Evolutionary conservation across 2,329 filamentous ascomycete genomes (phyloP).

Genomic region (Verticillium zaregamsianum): DNA sequence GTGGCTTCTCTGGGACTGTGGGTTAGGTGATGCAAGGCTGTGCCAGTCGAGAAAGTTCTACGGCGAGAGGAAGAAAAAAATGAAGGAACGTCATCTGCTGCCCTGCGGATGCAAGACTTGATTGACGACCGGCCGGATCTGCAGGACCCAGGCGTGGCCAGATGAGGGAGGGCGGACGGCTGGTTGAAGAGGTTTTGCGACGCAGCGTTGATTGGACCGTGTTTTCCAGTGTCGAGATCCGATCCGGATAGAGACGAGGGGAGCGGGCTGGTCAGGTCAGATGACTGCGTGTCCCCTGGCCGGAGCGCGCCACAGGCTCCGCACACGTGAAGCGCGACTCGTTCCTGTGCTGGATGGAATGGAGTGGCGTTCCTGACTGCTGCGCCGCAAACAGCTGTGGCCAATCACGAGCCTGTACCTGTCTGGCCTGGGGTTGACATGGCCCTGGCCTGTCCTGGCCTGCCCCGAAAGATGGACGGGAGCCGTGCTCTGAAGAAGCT

Average conservation of each 20-base stretch:
- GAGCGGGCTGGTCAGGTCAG: constrained; percentile 5
- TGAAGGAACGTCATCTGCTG: no score
- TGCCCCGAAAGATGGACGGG: no score
- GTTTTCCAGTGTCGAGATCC: background rate
- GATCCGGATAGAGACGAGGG: background rate
- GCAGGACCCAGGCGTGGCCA: background rate
- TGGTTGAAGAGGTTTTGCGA: background rate
- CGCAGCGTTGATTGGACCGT: background rate
- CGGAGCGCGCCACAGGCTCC: background rate
- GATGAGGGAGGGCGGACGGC: background rate
- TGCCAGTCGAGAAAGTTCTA: no score
- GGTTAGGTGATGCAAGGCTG: no score
- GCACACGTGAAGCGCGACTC: background rate
- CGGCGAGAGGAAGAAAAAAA: no score
- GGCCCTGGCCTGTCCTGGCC: no score
- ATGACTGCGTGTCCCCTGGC: constrained; percentile 6
- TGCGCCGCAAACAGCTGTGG: background rate
- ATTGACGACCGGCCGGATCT: background rate
- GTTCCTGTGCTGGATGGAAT: background rate
- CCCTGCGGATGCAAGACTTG: no score
- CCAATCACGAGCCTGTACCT: constrained; percentile 7
- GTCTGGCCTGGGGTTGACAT: no score
- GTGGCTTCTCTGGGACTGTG: no score
- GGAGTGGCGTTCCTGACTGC: background rate
- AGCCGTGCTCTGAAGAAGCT: no score